A percentile compares a stretch with the other conserved stretches of the same genome.
Evolutionary conservation across 306 rosid species (phyloP).

Genomic region (Pyrus pyrifolia): DNA sequence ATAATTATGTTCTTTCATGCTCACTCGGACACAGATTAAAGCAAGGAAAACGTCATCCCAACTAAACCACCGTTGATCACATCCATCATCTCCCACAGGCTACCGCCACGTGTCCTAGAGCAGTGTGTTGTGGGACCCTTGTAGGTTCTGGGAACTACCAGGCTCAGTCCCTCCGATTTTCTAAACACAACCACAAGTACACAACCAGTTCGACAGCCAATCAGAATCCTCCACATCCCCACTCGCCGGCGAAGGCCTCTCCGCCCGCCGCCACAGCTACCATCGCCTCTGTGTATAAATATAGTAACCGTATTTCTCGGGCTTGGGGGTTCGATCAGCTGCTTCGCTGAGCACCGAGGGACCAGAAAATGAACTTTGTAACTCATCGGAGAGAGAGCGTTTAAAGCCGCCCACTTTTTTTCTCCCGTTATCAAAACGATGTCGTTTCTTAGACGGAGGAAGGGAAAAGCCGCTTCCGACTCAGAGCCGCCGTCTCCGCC

Average conservation of each 20-base stretch:
- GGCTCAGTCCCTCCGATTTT: background rate
- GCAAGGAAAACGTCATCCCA: background rate
- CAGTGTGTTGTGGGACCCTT: background rate
- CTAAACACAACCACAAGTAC: background rate
- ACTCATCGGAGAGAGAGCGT: background rate
- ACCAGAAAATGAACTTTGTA: background rate
- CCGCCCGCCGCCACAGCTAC: background rate
- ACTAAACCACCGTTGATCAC: background rate
- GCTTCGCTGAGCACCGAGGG: constrained; percentile 7
- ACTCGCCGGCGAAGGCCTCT: background rate
- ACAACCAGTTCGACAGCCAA: background rate
- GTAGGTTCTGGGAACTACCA: background rate
- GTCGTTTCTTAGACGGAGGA: constrained; percentile 59
- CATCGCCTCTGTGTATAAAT: background rate
- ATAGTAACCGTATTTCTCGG: background rate
- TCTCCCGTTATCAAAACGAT: constrained; percentile 20
- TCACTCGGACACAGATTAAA: background rate
- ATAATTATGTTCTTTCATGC: fast-evolving
- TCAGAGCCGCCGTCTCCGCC: background rate
- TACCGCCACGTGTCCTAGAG: background rate
- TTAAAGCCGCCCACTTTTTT: background rate
- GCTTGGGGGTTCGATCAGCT: constrained; percentile 12
- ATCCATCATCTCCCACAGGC: background rate
- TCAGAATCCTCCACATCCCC: constrained; percentile 12
- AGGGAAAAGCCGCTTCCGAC: constrained; percentile 17